Conservation (phyloP, 352 stramenopile species). For the Pythium rishiriense region DNA sequence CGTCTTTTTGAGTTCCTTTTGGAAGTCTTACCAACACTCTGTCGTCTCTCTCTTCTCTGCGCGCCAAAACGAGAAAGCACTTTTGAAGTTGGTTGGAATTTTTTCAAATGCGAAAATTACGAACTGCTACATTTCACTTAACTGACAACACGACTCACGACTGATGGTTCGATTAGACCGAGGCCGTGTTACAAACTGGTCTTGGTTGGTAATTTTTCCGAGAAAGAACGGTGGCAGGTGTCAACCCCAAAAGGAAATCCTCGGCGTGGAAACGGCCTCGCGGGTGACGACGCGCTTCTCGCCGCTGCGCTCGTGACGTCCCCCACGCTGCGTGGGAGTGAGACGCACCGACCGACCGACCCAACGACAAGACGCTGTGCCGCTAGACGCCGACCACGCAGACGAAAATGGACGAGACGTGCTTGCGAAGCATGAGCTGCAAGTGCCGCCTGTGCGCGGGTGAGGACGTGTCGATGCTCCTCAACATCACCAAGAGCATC, state of each 20-base stretch:
- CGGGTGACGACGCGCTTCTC: constrained; percentile 1
- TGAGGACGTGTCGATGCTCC: constrained; percentile 74
- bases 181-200: not conserved
- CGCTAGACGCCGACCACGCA: not conserved
- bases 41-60: constrained; percentile 1
- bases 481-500: constrained; percentile 82
- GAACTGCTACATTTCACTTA: constrained; percentile 1
- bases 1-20: not conserved
- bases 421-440: constrained; percentile 87
- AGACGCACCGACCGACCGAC: not conserved
- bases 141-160: not conserved
- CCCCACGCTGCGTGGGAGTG: not conserved
- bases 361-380: constrained; percentile 1
- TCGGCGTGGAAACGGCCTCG: constrained; percentile 5
- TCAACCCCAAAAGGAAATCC: constrained; percentile 12
- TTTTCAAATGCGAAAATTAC: constrained; percentile 26
- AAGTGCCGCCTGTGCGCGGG: constrained; percentile 79
- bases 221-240: constrained; percentile 14
- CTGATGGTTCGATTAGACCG: not conserved
- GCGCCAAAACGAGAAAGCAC: constrained; percentile 22
- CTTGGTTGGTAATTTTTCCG: constrained; percentile 25
- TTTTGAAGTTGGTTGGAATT: constrained; percentile 35
- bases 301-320: not conserved
- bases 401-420: constrained; percentile 73
- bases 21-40: constrained; percentile 23